phyloP scores from a whole-genome alignment of 108 stramenopile genomes.

The Asterionellopsis glacialis region DNA sequence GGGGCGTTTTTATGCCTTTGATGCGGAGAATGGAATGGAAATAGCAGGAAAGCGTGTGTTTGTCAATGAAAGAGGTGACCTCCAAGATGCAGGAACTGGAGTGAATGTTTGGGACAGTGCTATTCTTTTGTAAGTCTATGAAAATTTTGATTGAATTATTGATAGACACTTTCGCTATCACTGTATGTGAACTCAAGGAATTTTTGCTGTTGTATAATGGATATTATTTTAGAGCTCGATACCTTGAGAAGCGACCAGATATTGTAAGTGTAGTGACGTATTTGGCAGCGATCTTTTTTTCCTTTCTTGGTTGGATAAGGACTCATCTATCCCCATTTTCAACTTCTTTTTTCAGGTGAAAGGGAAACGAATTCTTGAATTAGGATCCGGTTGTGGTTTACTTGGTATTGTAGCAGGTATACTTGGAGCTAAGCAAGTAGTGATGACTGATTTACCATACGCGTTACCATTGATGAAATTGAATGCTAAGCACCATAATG shows the following conservation, averaged over 20 bases:
- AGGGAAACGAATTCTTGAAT: slow-evolving; percentile 44
- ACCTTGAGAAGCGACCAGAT: slow-evolving; percentile 9
- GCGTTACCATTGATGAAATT: slow-evolving; percentile 40
- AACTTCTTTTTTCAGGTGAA: slow-evolving; percentile 13
- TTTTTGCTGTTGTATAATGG: too few species aligned
- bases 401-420: slow-evolving; percentile 48
- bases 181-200: too few species aligned
- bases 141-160: too few species aligned
- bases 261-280: slow-evolving; percentile 5
- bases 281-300: background rate
- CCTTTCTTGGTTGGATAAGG: too few species aligned
- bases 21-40: slow-evolving; percentile 7
- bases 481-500: slow-evolving; percentile 33
- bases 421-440: slow-evolving; percentile 38
- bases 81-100: slow-evolving; percentile 38
- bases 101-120: slow-evolving; percentile 76
- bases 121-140: slow-evolving; percentile 35
- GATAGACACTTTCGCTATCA: too few species aligned
- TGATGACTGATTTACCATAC: slow-evolving; percentile 68
- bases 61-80: background rate
- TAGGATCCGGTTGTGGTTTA: slow-evolving; percentile 67
- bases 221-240: background rate
- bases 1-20: slow-evolving; percentile 2
- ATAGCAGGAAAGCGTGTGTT: background rate
- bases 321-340: background rate